Percentiles rank a stretch among this genome's conserved stretches.
Conservation (phyloP, 2,329 filamentous ascomycete species). For the Pseudonectria buxi region DNA sequence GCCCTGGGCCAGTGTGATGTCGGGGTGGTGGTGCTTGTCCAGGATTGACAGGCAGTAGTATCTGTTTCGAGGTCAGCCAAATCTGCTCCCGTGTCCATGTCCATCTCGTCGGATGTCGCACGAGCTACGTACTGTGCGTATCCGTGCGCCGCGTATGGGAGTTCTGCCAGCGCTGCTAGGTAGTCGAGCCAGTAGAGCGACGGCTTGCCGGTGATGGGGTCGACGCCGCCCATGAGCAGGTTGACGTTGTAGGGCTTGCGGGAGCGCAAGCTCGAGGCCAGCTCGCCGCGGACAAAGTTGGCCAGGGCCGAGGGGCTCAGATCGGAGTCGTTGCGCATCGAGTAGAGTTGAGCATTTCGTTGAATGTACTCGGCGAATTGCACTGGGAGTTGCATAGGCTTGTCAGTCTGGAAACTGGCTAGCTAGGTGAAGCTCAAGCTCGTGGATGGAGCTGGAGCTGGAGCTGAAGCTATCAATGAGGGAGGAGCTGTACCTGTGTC, state of each 20-base stretch:
- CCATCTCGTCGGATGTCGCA: too few species aligned
- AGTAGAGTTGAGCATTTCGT: slow-evolving; percentile 96
- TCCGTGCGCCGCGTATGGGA: slow-evolving; percentile 95
- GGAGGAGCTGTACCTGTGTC: slow-evolving; percentile 63
- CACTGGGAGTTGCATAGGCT: slow-evolving; percentile 48
- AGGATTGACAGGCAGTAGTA: slow-evolving; percentile 98
- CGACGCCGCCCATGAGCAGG: slow-evolving; percentile 86
- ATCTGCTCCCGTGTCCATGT: not conserved
- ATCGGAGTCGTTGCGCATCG: slow-evolving; percentile 94
- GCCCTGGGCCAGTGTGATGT: slow-evolving; percentile 83
- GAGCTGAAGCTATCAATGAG: slow-evolving; percentile 14
- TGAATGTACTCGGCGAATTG: slow-evolving; percentile 99
- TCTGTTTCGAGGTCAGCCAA: slow-evolving; percentile 36
- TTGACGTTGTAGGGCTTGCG: slow-evolving; percentile 96
- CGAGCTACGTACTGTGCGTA: slow-evolving; percentile 75
- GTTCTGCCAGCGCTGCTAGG: slow-evolving; percentile 75
- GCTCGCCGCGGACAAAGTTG: slow-evolving; percentile 88
- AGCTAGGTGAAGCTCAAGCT: slow-evolving; percentile 1
- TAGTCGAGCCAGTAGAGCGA: slow-evolving; percentile 97
- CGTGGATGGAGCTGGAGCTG: not conserved
- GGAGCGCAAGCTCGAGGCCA: slow-evolving; percentile 84
- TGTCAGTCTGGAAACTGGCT: slow-evolving; percentile 6
- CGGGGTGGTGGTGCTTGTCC: slow-evolving; percentile 96
- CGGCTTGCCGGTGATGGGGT: slow-evolving; percentile 85
- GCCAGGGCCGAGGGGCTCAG: slow-evolving; percentile 84